Percentiles rank a stretch among this genome's conserved stretches.
phyloP scores from a whole-genome alignment of 345 rosid species.

The Boechera divaricarpa region DNA sequence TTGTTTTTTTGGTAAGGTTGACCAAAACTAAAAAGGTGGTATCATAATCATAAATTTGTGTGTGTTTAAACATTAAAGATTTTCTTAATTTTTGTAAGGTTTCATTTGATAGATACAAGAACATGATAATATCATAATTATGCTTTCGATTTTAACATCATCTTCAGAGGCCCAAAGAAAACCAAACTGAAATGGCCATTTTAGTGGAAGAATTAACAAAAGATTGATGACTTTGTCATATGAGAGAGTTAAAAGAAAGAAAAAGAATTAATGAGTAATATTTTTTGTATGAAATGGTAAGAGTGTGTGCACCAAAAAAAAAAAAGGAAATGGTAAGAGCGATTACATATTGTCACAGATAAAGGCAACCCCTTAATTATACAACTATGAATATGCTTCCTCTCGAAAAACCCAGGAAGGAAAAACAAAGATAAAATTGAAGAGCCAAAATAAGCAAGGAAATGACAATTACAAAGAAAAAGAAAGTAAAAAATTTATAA shows the following conservation, averaged over 20 bases:
- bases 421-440: conserved; percentile 10
- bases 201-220: neutral
- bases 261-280: neutral
- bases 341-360: conserved; percentile 27
- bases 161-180: neutral
- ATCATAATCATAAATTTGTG: too few species aligned
- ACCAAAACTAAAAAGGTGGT: too few species aligned
- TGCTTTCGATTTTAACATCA: neutral
- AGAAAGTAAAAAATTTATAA: conserved; percentile 14
- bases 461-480: neutral
- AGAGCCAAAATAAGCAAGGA: neutral
- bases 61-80: too few species aligned
- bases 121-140: neutral
- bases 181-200: neutral
- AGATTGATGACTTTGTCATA: neutral
- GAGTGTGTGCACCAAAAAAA: neutral
- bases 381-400: conserved; percentile 45
- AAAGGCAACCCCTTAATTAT: conserved; percentile 34
- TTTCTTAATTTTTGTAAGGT: too few species aligned
- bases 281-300: neutral
- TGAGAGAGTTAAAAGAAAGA: neutral
- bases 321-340: conserved; percentile 10
- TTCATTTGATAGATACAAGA: neutral
- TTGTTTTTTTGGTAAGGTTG: too few species aligned
- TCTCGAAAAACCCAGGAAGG: conserved; percentile 38